Evolutionary conservation across 352 stramenopile genomes (phyloP), one percentile per base, ranked within the genome.

Genomic region (Phytophthora tentaculata): DNA sequence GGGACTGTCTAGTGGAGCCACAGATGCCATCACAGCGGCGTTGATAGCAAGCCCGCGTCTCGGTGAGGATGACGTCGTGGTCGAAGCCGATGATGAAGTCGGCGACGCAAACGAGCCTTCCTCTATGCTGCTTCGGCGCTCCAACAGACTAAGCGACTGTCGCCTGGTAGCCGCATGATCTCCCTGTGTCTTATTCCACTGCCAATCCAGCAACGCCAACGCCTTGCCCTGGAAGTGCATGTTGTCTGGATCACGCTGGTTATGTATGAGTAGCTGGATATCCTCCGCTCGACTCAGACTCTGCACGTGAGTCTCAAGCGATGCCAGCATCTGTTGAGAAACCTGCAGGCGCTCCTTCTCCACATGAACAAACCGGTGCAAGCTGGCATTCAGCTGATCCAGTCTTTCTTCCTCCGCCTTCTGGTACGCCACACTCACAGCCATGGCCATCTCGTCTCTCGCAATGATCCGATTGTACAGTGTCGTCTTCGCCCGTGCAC

Each of bases 381-480:
- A 67, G 43, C 88, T 91, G 28, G 81, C 78, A 53, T 83, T 79
- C 10, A 96, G 75, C 39, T 94, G 88, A 48, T 96, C 88, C 12
- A 92, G 66, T 5, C 88, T 74, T 61, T 96, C 88, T 67, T 96
- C 88, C 61, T 96, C 88, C 2, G 85, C 86, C 55, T 89, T 90
- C 47, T 96, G 88, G 62, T 96, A 94, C 45, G 88, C 88, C 24
- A 94, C 86, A 68, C 86, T 94, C 32, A 96, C 86, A 35, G 88
- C 88, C 88, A 96, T 96, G n/a, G 81, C 85, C 88, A 96, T 96
- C 68, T 96, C 88, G 52, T 96, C 88, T 12, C 88, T 76, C n/a
- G 88, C 64, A 22, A 96, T 79, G 35, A 94, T 94, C 47, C 82
- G 78, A 56, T 94, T 88, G 73, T 93, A 94, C 49, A 96, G 59